Evolutionary conservation across 805 yeast species (phyloP).

Genomic region (Hyphopichia homilentoma): DNA sequence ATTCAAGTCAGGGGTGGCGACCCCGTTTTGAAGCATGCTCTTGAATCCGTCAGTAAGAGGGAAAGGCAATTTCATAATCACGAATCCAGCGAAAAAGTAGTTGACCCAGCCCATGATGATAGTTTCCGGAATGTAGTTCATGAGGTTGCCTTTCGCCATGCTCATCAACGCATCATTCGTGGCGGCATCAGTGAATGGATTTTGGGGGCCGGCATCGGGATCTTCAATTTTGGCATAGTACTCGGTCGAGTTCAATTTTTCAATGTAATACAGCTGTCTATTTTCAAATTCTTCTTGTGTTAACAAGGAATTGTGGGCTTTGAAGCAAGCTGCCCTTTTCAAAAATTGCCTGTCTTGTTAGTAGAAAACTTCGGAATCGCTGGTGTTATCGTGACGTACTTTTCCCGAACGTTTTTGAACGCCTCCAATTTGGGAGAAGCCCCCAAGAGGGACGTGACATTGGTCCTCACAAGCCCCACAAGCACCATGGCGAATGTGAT

Average conservation of each 20-base stretch:
- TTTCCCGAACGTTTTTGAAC: slow-evolving; percentile 40
- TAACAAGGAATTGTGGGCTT: slow-evolving; percentile 50
- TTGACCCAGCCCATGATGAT: slow-evolving; percentile 95
- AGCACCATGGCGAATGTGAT: slow-evolving; percentile 86
- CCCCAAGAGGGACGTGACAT: slow-evolving; percentile 57
- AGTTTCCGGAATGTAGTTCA: slow-evolving; percentile 88
- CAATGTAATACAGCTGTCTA: slow-evolving; percentile 48
- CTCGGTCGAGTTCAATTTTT: slow-evolving; percentile 48
- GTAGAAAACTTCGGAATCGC: slow-evolving; percentile 2
- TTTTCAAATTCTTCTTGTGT: slow-evolving; percentile 47
- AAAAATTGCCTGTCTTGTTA: slow-evolving; percentile 47
- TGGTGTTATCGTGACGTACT: slow-evolving; percentile 15
- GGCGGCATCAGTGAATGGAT: slow-evolving; percentile 69
- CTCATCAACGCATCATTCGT: slow-evolving; percentile 69
- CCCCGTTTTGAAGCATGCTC: slow-evolving; percentile 86
- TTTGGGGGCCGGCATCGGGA: slow-evolving; percentile 38
- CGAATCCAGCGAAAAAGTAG: slow-evolving; percentile 87
- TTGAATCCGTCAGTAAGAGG: slow-evolving; percentile 88
- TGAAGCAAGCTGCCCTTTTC: slow-evolving; percentile 54
- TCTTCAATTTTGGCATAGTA: slow-evolving; percentile 50
- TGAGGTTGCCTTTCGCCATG: slow-evolving; percentile 77
- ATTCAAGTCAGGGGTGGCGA: slow-evolving; percentile 78
- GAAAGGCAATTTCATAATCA: slow-evolving; percentile 78
- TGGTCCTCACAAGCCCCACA: slow-evolving; percentile 75
- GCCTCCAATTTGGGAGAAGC: slow-evolving; percentile 55